phyloP scores from a whole-genome alignment of 2,329 filamentous ascomycete species.

The Alternaria gansuensis region DNA sequence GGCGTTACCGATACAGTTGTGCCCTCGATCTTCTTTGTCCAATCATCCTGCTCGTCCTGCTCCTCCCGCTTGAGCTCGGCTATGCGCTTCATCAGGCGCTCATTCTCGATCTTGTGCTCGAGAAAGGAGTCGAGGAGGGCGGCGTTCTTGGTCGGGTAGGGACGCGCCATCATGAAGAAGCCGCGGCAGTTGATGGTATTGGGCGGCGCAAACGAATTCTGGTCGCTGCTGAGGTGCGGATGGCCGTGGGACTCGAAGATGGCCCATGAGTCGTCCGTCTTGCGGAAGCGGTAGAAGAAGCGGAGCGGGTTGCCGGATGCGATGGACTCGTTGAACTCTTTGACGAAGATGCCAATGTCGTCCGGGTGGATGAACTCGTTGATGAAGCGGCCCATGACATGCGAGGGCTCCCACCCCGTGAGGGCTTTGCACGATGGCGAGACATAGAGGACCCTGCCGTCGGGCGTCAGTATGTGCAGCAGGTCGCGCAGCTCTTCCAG shows the following conservation, averaged over 20 bases:
- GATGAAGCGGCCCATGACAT: slow-evolving; percentile 78
- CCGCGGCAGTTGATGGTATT: slow-evolving; percentile 75
- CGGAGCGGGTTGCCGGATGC: slow-evolving; percentile 79
- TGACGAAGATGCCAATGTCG: slow-evolving; percentile 81
- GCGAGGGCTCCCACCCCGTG: slow-evolving; percentile 76
- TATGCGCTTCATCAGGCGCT: slow-evolving; percentile 83
- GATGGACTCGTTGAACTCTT: slow-evolving; percentile 90
- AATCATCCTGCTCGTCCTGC: slow-evolving; percentile 77
- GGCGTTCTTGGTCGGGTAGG: slow-evolving; percentile 88
- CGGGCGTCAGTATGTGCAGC: slow-evolving; percentile 83
- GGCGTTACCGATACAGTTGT: slow-evolving; percentile 51
- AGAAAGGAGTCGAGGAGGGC: slow-evolving; percentile 88
- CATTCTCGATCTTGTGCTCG: slow-evolving; percentile 96
- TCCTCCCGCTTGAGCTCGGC: slow-evolving; percentile 86
- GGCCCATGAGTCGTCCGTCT: slow-evolving; percentile 74
- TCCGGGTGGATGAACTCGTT: slow-evolving; percentile 86
- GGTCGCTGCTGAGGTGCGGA: slow-evolving; percentile 80
- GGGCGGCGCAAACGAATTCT: slow-evolving; percentile 69
- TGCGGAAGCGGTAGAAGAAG: slow-evolving; percentile 85
- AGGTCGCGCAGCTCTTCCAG: slow-evolving; percentile 91
- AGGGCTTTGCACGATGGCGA: slow-evolving; percentile 78
- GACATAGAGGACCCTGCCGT: slow-evolving; percentile 85
- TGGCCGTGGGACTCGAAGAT: slow-evolving; percentile 95
- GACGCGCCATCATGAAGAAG: slow-evolving; percentile 91
- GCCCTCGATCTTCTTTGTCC: slow-evolving; percentile 65